Conservation (phyloP, 805 yeast genomes). For the Candida namnaoensis region DNA sequence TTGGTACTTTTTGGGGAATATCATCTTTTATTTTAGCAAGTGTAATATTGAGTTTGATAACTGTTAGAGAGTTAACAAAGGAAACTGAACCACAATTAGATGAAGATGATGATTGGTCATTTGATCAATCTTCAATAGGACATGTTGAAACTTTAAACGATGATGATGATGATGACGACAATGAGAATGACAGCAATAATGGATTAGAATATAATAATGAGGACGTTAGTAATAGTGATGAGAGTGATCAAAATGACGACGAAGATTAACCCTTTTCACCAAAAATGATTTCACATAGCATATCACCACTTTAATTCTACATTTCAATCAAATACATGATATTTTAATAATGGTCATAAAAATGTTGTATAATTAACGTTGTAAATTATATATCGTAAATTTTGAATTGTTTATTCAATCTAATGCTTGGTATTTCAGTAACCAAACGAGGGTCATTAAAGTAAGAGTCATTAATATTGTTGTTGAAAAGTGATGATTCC, state of each 20-base stretch:
- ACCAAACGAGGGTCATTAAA: neutral
- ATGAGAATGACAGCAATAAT: too few relatives aligned
- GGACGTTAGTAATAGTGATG: too few relatives aligned
- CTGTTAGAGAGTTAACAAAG: slow-evolving; percentile 3
- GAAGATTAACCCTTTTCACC: too few relatives aligned
- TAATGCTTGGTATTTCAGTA: neutral
- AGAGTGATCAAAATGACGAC: too few relatives aligned
- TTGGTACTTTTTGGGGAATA: slow-evolving; percentile 9
- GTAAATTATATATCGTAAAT: neutral
- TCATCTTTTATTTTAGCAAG: slow-evolving; percentile 7
- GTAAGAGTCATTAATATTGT: too few relatives aligned
- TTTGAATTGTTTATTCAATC: neutral
- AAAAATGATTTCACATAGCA: too few relatives aligned
- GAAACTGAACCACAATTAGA: neutral
- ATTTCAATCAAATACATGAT: too few relatives aligned
- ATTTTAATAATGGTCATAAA: too few relatives aligned
- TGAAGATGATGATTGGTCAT: neutral
- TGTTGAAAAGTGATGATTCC: neutral
- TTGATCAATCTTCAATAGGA: neutral
- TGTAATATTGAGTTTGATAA: slow-evolving; percentile 12
- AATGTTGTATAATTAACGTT: too few relatives aligned
- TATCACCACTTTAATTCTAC: too few relatives aligned
- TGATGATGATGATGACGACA: neutral
- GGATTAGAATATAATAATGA: too few relatives aligned
- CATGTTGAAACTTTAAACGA: neutral